These are phyloP conservation scores for Stenogyne calaminthoides DNA, from an alignment of 305 asterid species.

Conservation along the genomic window DNA sequence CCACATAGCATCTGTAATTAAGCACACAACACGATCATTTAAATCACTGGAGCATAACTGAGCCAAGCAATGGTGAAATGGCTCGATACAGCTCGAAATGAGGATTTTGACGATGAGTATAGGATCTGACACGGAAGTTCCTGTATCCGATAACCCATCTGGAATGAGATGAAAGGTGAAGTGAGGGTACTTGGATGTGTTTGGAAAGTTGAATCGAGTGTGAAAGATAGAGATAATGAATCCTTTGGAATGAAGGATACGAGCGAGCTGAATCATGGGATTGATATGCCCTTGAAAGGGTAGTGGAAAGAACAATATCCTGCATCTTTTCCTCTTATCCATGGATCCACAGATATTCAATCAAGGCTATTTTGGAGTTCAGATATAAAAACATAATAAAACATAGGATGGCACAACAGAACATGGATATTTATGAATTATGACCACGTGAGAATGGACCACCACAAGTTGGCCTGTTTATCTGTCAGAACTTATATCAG, in stretches of 20 bases:
- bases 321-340: slow-evolving; percentile 25
- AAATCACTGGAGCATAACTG: slow-evolving; percentile 18
- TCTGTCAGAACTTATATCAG: neutral
- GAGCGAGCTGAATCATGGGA: slow-evolving; percentile 41
- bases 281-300: slow-evolving; percentile 44
- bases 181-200: slow-evolving; percentile 44
- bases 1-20: slow-evolving; percentile 49
- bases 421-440: neutral
- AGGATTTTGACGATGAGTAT: slow-evolving; percentile 26
- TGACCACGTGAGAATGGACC: slow-evolving; percentile 23
- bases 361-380: slow-evolving; percentile 2
- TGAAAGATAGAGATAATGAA: slow-evolving; percentile 47
- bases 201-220: slow-evolving; percentile 43
- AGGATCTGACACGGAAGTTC: slow-evolving; percentile 14
- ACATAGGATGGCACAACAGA: neutral
- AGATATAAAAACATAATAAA: neutral
- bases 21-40: slow-evolving; percentile 30
- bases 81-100: slow-evolving; percentile 25
- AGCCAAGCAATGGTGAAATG: slow-evolving; percentile 35
- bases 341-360: slow-evolving; percentile 19
- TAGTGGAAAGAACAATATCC: slow-evolving; percentile 39
- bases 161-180: slow-evolving; percentile 46
- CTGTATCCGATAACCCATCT: slow-evolving; percentile 32
- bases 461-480: neutral
- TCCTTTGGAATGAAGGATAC: slow-evolving; percentile 44